Percentiles rank a stretch among this genome's conserved stretches.
Evolutionary conservation across 73 alveolate species (phyloP).

Genomic region (Breviolum minutum): DNA sequence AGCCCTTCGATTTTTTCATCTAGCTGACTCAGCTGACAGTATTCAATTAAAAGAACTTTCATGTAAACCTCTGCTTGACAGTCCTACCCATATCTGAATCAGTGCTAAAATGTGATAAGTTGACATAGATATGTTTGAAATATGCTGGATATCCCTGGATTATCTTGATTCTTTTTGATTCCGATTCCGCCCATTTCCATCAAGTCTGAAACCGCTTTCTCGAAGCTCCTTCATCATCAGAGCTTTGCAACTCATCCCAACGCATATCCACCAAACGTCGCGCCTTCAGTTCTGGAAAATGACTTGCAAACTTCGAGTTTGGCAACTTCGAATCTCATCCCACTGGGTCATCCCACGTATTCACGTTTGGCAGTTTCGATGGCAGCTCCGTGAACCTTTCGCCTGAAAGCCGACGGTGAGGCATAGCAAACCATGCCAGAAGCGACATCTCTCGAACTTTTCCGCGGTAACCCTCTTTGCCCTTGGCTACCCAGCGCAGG

Average conservation of each 20-base stretch:
- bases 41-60: too few species aligned
- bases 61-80: too few species aligned
- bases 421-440: background rate
- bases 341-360: slow-evolving; percentile 8
- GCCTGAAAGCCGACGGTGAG: slow-evolving; percentile 17
- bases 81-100: too few species aligned
- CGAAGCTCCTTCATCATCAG: slow-evolving; percentile 23
- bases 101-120: too few species aligned
- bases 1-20: too few species aligned
- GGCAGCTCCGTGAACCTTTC: slow-evolving; percentile 57
- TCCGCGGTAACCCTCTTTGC: background rate
- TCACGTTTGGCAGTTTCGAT: slow-evolving; percentile 77
- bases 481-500: slow-evolving; percentile 22
- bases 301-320: background rate
- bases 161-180: too few species aligned
- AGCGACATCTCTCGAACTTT: background rate
- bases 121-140: too few species aligned
- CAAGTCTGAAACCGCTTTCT: background rate
- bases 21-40: too few species aligned
- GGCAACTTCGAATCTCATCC: background rate
- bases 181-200: too few species aligned
- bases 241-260: slow-evolving; percentile 77
- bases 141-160: too few species aligned
- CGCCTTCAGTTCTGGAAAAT: background rate
- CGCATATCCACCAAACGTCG: slow-evolving; percentile 86